These are phyloP conservation scores for Mikania micrantha DNA, from an alignment of 129 eudicot species.

Conservation along the genomic window DNA sequence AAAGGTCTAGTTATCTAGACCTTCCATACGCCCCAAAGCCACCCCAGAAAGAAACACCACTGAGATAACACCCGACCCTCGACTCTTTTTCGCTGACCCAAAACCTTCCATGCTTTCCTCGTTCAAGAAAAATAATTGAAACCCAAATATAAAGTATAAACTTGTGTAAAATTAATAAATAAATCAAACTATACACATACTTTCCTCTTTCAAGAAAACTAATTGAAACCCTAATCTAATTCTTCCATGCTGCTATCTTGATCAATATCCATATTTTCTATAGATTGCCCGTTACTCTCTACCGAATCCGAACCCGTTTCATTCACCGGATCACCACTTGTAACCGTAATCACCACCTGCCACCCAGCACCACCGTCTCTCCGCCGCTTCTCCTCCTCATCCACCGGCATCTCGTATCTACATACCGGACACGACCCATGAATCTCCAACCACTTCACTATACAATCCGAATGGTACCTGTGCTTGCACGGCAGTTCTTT, in stretches of 20 bases:
- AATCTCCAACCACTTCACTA: slow-evolving; percentile 51
- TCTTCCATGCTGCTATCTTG: background rate
- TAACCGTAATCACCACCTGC: slow-evolving; percentile 9
- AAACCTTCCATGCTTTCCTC: too few species aligned
- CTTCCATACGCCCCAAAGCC: too few species aligned
- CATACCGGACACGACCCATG: slow-evolving; percentile 62
- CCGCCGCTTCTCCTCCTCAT: slow-evolving; percentile 20
- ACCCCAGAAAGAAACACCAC: too few species aligned
- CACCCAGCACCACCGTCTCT: slow-evolving; percentile 8
- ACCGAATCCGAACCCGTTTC: slow-evolving; percentile 1
- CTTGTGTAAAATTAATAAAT: background rate
- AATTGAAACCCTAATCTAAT: slow-evolving; percentile 8
- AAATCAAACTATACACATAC: background rate
- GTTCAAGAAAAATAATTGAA: too few species aligned
- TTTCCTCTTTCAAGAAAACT: background rate
- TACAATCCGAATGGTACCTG: slow-evolving; percentile 42
- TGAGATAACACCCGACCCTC: too few species aligned
- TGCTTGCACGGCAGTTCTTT: slow-evolving; percentile 63
- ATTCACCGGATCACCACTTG: background rate
- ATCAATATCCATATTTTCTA: slow-evolving; percentile 18
- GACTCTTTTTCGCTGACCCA: too few species aligned
- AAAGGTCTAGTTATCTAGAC: too few species aligned
- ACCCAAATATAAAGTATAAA: background rate
- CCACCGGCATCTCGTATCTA: slow-evolving; percentile 52
- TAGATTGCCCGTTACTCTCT: background rate